Percentiles rank a stretch among this genome's conserved stretches.
phyloP scores from a whole-genome alignment of 768 basidiomycete species.

The Nevesoporus exiguus region DNA sequence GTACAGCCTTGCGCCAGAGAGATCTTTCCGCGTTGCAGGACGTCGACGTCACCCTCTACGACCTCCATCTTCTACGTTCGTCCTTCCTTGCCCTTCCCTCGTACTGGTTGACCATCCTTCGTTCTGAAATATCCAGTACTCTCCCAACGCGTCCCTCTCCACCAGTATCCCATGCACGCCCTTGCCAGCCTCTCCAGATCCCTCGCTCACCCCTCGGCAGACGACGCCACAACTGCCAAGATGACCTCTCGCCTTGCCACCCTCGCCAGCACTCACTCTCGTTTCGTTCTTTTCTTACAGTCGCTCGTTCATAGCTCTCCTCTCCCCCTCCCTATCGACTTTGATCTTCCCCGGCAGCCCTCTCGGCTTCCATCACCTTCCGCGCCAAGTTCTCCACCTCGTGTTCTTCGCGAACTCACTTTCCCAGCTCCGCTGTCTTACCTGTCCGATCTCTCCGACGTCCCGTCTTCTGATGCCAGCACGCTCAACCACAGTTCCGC shows the following conservation, averaged over 20 bases:
- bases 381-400: slow-evolving; percentile 23
- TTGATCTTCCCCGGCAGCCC: slow-evolving; percentile 35
- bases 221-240: slow-evolving; percentile 23
- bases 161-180: slow-evolving; percentile 69
- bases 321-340: slow-evolving; percentile 44
- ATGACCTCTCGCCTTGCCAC: slow-evolving; percentile 39
- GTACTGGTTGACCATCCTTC: slow-evolving; percentile 3
- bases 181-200: slow-evolving; percentile 47
- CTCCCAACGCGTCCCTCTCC: slow-evolving; percentile 61
- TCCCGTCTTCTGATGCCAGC: slow-evolving; percentile 6
- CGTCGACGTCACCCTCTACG: slow-evolving; percentile 52
- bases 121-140: slow-evolving; percentile 48
- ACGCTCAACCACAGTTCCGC: slow-evolving; percentile 1
- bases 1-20: slow-evolving; percentile 38
- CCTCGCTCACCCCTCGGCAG: slow-evolving; percentile 24
- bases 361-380: slow-evolving; percentile 15
- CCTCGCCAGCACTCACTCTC: slow-evolving; percentile 63
- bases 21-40: slow-evolving; percentile 41
- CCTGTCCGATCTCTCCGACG: slow-evolving; percentile 19
- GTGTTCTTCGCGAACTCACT: slow-evolving; percentile 51
- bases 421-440: slow-evolving; percentile 76
- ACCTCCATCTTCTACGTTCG: slow-evolving; percentile 67
- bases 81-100: slow-evolving; percentile 18
- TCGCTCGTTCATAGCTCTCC: slow-evolving; percentile 64
- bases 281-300: slow-evolving; percentile 71